Evolutionary conservation across 495 filamentous ascomycete species (phyloP).

Genomic region (Penicillium arizonense): DNA sequence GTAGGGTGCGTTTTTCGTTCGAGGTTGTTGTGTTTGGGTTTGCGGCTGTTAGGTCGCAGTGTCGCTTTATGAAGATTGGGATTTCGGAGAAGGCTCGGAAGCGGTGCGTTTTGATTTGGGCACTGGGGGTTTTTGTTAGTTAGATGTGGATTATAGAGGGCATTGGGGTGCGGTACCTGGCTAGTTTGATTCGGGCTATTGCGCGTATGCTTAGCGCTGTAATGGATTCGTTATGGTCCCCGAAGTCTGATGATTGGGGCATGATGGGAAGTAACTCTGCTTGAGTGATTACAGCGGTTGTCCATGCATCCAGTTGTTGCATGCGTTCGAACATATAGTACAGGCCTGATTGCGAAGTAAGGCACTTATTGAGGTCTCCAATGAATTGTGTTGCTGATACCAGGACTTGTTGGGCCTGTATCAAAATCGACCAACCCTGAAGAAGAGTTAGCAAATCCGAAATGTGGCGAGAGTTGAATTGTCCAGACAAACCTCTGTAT

Average conservation of each 20-base stretch:
- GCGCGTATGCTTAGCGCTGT: conserved; percentile 51
- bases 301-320: conserved; percentile 52
- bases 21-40: conserved; percentile 25
- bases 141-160: neutral
- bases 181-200: conserved; percentile 57
- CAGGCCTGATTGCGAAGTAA: conserved; percentile 35
- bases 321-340: conserved; percentile 52
- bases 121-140: conserved; percentile 33
- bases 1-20: conserved; percentile 12
- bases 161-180: conserved; percentile 38
- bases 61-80: conserved; percentile 57
- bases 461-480: neutral
- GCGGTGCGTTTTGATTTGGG: conserved; percentile 60
- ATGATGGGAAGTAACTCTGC: conserved; percentile 41
- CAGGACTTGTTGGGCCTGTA: conserved; percentile 58
- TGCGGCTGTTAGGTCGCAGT: conserved; percentile 53
- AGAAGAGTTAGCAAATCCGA: conserved; percentile 6
- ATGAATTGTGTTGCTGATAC: conserved; percentile 56
- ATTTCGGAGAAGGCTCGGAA: conserved; percentile 61
- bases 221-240: conserved; percentile 41
- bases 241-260: conserved; percentile 37
- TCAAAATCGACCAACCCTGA: conserved; percentile 54
- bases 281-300: conserved; percentile 47
- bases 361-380: conserved; percentile 47
- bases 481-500: conserved; percentile 47